Evolutionary conservation across 176 grass and related monocot species (phyloP), one percentile per base, ranked within the genome.

Genomic region (Cenchrus fungigraminus): DNA sequence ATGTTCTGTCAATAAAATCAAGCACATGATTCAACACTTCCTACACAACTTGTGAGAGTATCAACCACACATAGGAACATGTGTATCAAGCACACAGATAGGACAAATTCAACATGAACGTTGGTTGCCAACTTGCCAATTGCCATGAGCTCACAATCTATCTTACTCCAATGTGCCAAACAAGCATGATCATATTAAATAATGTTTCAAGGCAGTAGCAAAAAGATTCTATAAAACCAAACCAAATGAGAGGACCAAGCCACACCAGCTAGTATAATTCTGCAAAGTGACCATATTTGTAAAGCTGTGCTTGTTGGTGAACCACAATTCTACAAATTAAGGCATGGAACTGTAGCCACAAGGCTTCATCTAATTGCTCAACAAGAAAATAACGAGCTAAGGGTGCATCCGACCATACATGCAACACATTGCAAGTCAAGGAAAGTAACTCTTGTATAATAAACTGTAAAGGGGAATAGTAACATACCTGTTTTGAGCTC

Each of bases 401-500:
- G 14, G 45, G 37, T 57, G 16, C 19, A 20, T 59, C 19, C 56
- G 16, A 2, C 6, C 6, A 60, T 57, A 15, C 58, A 14, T n/a
- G 50, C 52, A 76, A 57, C 62, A 75, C 28, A 46, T 1, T 32
- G 28, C 28, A 73, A 73, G 34, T 71, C 56, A 19, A 50, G 51
- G 51, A 61, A 20, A 56, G 16, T 17, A 44, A 70, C 31, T 19
- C 15, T 74, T 49, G 40, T 32, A 77, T 9, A 74, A 62, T 62
- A 62, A 62, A 54, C 37, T 15, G 37, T 55, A 87, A 69, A 79
- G 67, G 81, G 6, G 32, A 83, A 70, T 62, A 66, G 53, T 55
- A 74, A 19, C 3, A 53, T 2, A 94, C 95, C 95, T 81, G 95
- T 88, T 80, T 68, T 90, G 70, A 29, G 71, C 71, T 91, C 82